Percentiles rank a stretch among this genome's conserved stretches.
These are phyloP conservation scores for Aphanocladium album DNA, from an alignment of 2,329 filamentous ascomycete genomes.

Conservation along the genomic window DNA sequence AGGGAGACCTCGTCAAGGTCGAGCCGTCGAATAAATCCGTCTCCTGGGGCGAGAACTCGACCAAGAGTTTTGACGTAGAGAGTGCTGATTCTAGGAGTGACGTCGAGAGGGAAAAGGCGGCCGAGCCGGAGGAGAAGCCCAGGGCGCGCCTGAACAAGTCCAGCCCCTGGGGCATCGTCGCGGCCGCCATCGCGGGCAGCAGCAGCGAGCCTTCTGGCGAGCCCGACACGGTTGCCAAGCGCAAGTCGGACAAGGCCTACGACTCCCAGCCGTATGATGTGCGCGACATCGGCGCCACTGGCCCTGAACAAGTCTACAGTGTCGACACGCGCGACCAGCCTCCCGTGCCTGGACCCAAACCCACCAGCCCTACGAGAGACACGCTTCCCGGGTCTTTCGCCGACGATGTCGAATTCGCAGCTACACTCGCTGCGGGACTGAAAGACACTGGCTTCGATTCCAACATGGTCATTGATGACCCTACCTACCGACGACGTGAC, in stretches of 20 bases:
- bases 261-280: constrained; percentile 12
- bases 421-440: constrained; percentile 62
- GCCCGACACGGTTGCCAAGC: constrained; percentile 20
- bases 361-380: constrained; percentile 38
- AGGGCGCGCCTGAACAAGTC: constrained; percentile 34
- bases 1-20: constrained; percentile 38
- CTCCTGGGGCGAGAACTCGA: constrained; percentile 61
- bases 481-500: constrained; percentile 56
- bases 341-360: constrained; percentile 54
- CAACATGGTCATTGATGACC: constrained; percentile 64
- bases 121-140: constrained; percentile 26
- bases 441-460: constrained; percentile 66
- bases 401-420: constrained; percentile 65
- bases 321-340: constrained; percentile 41
- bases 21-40: constrained; percentile 49
- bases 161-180: constrained; percentile 48
- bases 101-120: constrained; percentile 24
- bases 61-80: constrained; percentile 58
- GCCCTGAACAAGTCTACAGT: constrained; percentile 21
- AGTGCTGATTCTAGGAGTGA: constrained; percentile 45
- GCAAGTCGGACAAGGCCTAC: constrained; percentile 16
- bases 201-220: constrained; percentile 33
- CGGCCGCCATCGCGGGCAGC: constrained; percentile 43
- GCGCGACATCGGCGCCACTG: constrained; percentile 18
- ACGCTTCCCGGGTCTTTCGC: constrained; percentile 62